Evolutionary conservation across 306 rosid species (phyloP).

Genomic region (Fragaria nilgerrensis): DNA sequence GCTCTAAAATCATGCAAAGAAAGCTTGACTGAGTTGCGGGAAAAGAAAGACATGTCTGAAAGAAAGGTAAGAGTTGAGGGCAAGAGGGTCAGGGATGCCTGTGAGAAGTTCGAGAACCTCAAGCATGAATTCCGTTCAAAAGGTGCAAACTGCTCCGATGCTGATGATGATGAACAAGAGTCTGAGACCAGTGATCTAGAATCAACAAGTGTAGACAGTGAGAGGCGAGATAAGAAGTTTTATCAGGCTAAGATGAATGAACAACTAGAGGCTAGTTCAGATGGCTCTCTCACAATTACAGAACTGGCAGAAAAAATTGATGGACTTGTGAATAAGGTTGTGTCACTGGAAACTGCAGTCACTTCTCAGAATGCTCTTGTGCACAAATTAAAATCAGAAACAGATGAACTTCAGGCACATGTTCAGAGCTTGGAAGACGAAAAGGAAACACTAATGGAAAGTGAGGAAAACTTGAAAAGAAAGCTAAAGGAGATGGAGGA

Average conservation of each 20-base stretch:
- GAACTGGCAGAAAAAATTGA: slow-evolving; percentile 79
- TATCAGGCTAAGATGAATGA: slow-evolving; percentile 34
- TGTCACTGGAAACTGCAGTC: slow-evolving; percentile 55
- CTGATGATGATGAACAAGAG: slow-evolving; percentile 13
- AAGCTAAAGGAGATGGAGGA: slow-evolving; percentile 66
- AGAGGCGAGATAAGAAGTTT: slow-evolving; percentile 18
- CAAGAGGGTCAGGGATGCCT: slow-evolving; percentile 42
- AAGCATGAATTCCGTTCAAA: slow-evolving; percentile 37
- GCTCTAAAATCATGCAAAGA: slow-evolving; percentile 78
- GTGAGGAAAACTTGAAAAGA: slow-evolving; percentile 43
- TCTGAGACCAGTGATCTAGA: slow-evolving; percentile 21
- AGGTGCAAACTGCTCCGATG: slow-evolving; percentile 10
- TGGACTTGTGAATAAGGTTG: slow-evolving; percentile 68
- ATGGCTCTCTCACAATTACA: slow-evolving; percentile 40
- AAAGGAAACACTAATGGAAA: slow-evolving; percentile 53
- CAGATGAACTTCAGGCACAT: slow-evolving; percentile 55
- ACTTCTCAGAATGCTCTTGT: slow-evolving; percentile 64
- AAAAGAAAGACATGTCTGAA: slow-evolving; percentile 43
- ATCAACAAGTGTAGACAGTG: slow-evolving; percentile 31
- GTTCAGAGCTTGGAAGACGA: slow-evolving; percentile 61
- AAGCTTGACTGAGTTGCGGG: slow-evolving; percentile 54
- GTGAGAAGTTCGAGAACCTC: slow-evolving; percentile 43
- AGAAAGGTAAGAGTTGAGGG: slow-evolving; percentile 58
- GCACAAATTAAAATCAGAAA: slow-evolving; percentile 55
- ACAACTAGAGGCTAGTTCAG: slow-evolving; percentile 41